phyloP scores from a whole-genome alignment of 1,284 basidiomycete species.

The Boletellus deceptivus region DNA sequence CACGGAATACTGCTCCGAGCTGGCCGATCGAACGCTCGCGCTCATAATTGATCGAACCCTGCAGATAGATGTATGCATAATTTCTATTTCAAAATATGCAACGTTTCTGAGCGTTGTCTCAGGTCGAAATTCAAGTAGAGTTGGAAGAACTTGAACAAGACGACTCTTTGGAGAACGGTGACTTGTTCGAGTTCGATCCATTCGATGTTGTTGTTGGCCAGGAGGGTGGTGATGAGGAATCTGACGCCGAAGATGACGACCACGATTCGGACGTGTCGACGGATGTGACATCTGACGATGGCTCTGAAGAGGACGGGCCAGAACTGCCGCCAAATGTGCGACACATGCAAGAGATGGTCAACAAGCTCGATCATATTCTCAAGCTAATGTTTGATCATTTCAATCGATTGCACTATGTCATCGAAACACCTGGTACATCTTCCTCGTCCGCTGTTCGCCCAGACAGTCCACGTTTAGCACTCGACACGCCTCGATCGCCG shows the following conservation, averaged over 20 bases:
- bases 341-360: constrained; percentile 83
- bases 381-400: constrained; percentile 85
- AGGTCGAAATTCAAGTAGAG: constrained; percentile 98
- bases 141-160: constrained; percentile 87
- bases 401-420: constrained; percentile 43
- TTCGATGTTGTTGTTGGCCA: constrained; percentile 81
- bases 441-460: constrained; percentile 11
- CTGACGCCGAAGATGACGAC: constrained; percentile 54
- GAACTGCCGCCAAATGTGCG: constrained; percentile 55
- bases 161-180: constrained; percentile 54
- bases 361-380: constrained; percentile 89
- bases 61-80: constrained; percentile 82
- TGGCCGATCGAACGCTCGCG: constrained; percentile 82
- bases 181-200: constrained; percentile 76
- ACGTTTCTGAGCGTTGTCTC: constrained; percentile 5
- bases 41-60: constrained; percentile 90
- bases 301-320: constrained; percentile 49
- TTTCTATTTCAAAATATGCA: neutral
- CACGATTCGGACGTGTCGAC: constrained; percentile 49
- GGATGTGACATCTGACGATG: constrained; percentile 69
- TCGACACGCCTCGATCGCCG: constrained; percentile 28
- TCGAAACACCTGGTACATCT: constrained; percentile 12
- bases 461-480: constrained; percentile 25
- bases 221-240: constrained; percentile 56
- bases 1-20: constrained; percentile 87